These are phyloP conservation scores for Leonotis leonurus DNA, from an alignment of 257 asterid genomes.

Conservation along the genomic window DNA sequence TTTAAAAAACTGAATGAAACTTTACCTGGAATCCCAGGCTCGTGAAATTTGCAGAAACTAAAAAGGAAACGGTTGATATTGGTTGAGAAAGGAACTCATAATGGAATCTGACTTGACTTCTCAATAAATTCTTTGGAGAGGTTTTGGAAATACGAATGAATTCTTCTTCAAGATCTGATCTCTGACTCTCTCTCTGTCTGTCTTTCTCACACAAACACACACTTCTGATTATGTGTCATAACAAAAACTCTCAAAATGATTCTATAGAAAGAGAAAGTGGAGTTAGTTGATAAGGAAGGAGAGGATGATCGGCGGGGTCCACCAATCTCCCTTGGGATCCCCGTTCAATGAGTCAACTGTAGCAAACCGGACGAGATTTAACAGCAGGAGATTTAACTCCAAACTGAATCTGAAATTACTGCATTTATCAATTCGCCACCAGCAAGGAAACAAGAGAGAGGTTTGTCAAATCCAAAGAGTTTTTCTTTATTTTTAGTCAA, in stretches of 20 bases:
- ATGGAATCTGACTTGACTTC: background rate
- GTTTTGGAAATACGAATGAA: too few species aligned
- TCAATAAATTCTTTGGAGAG: background rate
- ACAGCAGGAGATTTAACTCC: background rate
- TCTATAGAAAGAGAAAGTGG: slow-evolving; percentile 5
- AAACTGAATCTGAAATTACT: background rate
- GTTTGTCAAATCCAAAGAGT: slow-evolving; percentile 7
- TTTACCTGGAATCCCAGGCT: background rate
- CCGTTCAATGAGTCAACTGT: slow-evolving; percentile 23
- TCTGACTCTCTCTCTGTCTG: background rate
- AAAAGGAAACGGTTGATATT: background rate
- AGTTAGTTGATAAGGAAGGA: slow-evolving; percentile 17
- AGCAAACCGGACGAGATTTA: background rate
- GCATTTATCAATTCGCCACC: background rate
- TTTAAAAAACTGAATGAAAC: background rate
- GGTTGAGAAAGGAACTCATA: background rate
- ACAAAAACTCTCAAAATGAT: slow-evolving; percentile 22
- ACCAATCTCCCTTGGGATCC: slow-evolving; percentile 30
- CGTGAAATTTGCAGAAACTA: too few species aligned
- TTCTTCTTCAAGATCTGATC: too few species aligned
- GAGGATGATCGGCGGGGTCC: too few species aligned
- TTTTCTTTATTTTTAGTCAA: background rate
- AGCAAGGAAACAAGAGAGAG: background rate
- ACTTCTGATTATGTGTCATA: slow-evolving; percentile 27
- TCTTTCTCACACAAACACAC: background rate